Base-by-base conservation (phyloP, 2,329 filamentous ascomycete species). In the Ceratocystis papillata region DNA sequence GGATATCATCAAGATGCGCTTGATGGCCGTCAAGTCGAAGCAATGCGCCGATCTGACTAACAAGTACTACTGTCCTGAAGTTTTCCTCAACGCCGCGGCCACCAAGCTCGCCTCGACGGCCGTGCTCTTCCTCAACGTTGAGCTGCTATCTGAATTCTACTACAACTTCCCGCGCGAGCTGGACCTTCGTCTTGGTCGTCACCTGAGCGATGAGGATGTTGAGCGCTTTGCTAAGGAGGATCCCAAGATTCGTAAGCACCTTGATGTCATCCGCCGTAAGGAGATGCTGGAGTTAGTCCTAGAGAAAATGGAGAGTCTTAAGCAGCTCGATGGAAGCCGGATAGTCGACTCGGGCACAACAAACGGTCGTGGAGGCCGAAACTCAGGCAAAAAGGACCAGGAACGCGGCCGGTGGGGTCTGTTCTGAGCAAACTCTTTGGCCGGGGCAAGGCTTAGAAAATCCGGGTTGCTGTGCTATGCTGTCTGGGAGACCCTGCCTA, bases 51-150 rank as follows among this genome's bases (percentile, higher is more conserved):
- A 79, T 70, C 81, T 87, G 70, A 87, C 87, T 72, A 96, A 96
- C 79, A 96, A 96, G 78, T 96, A 97, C 77, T 85, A 94, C 77
- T 99, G 94, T 73, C 94, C 94, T 0, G 94, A 99, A 74, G 84
- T 99, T 17, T 99, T 99, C 79, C 84, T 99, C n/a, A 92, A 99
- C 72, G 91, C 95, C 2, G 94, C 96, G 1, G 92, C 94, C 1
- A 90, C 92, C 70, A 97, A 97, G 76, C 83, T 99, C 62, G 95
- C 93, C 2, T 88, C 90, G 1, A 99, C 94, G 0, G 93, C 94
- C 1, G 94, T 99, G 7, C 84, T 99, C 0, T 99, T 99, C 80
- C 83, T 99, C 37, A 96, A 99, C 72, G 94, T 97, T 10, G 95
- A 99, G 77, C 82, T 99, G 22, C 83, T 99, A 20, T 93, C 89